Conservation (phyloP, 2,329 filamentous ascomycete genomes). For the Epichloe glyceriae region DNA sequence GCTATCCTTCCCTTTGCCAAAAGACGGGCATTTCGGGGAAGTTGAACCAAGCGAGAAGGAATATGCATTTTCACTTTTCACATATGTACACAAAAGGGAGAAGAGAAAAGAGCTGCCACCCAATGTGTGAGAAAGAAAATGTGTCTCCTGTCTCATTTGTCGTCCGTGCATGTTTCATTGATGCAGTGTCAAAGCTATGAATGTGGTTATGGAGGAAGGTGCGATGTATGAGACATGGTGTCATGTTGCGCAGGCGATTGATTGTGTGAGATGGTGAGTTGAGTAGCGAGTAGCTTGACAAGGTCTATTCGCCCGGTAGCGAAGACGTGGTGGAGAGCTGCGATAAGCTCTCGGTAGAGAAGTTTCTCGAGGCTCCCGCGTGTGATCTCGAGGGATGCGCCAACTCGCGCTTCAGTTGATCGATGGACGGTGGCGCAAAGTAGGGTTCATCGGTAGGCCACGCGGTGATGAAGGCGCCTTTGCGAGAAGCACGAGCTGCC, state of each 20-base stretch:
- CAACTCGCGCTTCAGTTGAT: background rate
- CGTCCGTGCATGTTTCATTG: background rate
- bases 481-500: constrained; percentile 11
- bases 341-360: background rate
- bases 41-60: background rate
- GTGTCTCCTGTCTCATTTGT: background rate
- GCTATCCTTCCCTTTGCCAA: too few species aligned
- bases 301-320: background rate
- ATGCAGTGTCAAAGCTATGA: background rate
- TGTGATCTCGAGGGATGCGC: background rate
- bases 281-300: background rate
- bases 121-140: background rate
- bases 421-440: constrained; percentile 4
- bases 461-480: constrained; percentile 15
- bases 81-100: background rate
- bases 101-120: background rate
- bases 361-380: background rate
- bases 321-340: background rate
- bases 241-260: background rate
- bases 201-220: background rate
- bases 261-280: background rate
- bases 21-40: background rate
- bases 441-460: constrained; percentile 17
- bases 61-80: background rate
- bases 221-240: background rate